phyloP scores from a whole-genome alignment of 1,284 basidiomycete genomes.

The Waitea zeae region DNA sequence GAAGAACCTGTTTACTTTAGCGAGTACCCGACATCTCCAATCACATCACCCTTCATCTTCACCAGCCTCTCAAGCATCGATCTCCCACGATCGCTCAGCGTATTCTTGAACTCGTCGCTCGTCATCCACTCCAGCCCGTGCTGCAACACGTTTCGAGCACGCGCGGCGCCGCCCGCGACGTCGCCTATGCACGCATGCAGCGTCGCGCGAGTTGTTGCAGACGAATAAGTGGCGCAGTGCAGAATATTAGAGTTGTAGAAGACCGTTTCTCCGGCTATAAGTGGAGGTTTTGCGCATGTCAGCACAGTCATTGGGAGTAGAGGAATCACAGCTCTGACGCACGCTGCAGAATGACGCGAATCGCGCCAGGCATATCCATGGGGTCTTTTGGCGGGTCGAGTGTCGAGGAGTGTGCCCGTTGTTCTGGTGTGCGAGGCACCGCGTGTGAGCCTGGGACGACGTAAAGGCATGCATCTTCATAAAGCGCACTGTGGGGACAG shows the following conservation, averaged over 20 bases:
- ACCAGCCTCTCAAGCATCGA: constrained; percentile 48
- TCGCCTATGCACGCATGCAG: constrained; percentile 63
- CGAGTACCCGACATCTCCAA: constrained; percentile 35
- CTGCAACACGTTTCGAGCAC: constrained; percentile 68
- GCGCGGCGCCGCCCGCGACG: constrained; percentile 37
- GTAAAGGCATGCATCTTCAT: constrained; percentile 58
- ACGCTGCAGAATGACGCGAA: constrained; percentile 44
- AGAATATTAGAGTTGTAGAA: constrained; percentile 77
- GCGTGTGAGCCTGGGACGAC: constrained; percentile 60
- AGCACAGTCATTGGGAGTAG: background rate
- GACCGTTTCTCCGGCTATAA: constrained; percentile 51
- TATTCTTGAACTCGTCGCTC: constrained; percentile 30
- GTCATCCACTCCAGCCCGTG: constrained; percentile 67
- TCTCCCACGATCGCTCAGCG: constrained; percentile 27
- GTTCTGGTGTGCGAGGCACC: constrained; percentile 36
- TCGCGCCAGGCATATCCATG: constrained; percentile 50
- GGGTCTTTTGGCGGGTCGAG: constrained; percentile 38
- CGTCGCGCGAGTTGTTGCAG: constrained; percentile 38
- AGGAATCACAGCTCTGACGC: constrained; percentile 10
- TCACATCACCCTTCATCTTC: constrained; percentile 30
- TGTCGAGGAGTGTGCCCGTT: constrained; percentile 39
- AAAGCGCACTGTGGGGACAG: constrained; percentile 51
- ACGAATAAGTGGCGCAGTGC: constrained; percentile 54
- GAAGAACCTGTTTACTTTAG: no score
- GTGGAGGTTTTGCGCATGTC: background rate